phyloP scores from a whole-genome alignment of 1,139 yeast genomes.

The Blastobotrys serpentis region DNA sequence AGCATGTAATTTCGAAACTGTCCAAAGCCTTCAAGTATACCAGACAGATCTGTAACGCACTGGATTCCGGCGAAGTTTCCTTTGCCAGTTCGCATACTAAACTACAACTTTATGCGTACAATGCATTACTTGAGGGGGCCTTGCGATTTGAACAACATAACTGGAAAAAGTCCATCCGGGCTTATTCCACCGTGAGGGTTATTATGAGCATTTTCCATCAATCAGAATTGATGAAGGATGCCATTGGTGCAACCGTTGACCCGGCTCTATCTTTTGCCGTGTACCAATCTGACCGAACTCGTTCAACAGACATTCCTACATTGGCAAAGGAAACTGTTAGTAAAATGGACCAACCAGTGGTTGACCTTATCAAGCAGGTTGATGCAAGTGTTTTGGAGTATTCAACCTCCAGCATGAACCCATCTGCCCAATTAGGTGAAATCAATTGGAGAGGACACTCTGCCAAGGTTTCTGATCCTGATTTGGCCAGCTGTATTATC shows the following conservation, averaged over 20 bases:
- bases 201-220: slow-evolving; percentile 44
- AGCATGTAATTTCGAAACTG: slow-evolving; percentile 62
- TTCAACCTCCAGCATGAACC: slow-evolving; percentile 22
- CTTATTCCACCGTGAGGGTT: slow-evolving; percentile 62
- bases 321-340: slow-evolving; percentile 31
- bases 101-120: slow-evolving; percentile 61
- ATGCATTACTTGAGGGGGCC: slow-evolving; percentile 60
- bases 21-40: slow-evolving; percentile 58
- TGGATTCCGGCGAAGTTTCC: slow-evolving; percentile 35
- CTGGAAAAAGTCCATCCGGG: slow-evolving; percentile 54
- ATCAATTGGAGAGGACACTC: slow-evolving; percentile 72
- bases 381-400: slow-evolving; percentile 25
- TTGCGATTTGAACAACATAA: slow-evolving; percentile 56
- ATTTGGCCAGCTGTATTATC: slow-evolving; percentile 59
- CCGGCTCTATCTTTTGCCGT: slow-evolving; percentile 64
- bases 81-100: slow-evolving; percentile 22
- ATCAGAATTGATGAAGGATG: slow-evolving; percentile 51
- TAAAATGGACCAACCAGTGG: slow-evolving; percentile 21
- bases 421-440: slow-evolving; percentile 33
- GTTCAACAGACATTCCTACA: slow-evolving; percentile 35
- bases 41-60: slow-evolving; percentile 44
- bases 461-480: slow-evolving; percentile 71
- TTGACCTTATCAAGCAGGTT: slow-evolving; percentile 21
- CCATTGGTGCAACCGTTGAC: slow-evolving; percentile 61
- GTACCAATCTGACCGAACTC: slow-evolving; percentile 41